A percentile compares a stretch with the other conserved stretches of the same genome.
phyloP scores from a whole-genome alignment of 2,329 filamentous ascomycete species.

The Colletotrichum acutatum region DNA sequence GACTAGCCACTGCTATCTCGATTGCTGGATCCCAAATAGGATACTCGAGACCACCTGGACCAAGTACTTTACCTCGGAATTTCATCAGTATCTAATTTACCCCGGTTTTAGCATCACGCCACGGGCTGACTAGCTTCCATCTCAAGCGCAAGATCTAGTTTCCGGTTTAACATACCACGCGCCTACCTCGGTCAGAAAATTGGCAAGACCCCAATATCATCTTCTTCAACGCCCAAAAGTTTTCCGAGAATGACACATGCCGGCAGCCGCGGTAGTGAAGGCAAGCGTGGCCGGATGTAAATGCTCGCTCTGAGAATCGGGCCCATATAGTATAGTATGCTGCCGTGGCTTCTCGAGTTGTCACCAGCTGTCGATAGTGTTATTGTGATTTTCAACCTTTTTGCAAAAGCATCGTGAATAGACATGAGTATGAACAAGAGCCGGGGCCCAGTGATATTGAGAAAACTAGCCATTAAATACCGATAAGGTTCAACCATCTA shows the following conservation, averaged over 20 bases:
- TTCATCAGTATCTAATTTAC: not conserved
- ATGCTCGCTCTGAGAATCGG: too few relatives aligned
- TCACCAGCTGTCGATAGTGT: too few relatives aligned
- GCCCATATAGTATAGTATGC: too few relatives aligned
- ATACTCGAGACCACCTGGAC: not conserved
- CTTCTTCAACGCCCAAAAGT: not conserved
- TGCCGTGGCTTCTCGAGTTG: too few relatives aligned
- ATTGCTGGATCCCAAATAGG: not conserved
- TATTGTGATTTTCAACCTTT: not conserved
- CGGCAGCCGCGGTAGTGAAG: not conserved
- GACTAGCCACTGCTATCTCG: not conserved
- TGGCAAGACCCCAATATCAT: too few relatives aligned
- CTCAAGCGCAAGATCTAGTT: not conserved
- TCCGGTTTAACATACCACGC: not conserved
- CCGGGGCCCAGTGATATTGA: not conserved
- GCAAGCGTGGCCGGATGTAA: too few relatives aligned
- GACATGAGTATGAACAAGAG: not conserved
- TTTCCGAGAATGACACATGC: not conserved
- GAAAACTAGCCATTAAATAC: slow-evolving; percentile 25
- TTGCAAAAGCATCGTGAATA: not conserved
- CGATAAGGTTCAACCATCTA: not conserved
- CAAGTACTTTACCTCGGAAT: too few relatives aligned
- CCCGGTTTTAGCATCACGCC: not conserved
- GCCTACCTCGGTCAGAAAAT: too few relatives aligned
- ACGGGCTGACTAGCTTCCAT: not conserved